These are phyloP conservation scores for Austroboletus niveus DNA, from an alignment of 1,284 basidiomycete species.

Conservation along the genomic window DNA sequence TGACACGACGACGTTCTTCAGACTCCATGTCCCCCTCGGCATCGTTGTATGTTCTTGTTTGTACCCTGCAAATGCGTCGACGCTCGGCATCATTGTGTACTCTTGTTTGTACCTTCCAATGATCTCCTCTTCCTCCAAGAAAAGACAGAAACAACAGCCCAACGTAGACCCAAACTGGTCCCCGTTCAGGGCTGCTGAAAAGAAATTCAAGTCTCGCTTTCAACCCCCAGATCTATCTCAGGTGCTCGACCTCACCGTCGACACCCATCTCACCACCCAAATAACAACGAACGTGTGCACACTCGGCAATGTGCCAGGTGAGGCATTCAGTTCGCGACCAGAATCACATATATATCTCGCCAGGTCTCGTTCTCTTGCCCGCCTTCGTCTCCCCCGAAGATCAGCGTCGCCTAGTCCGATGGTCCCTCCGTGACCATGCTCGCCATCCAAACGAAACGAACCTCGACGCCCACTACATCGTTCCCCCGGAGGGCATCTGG, in stretches of 20 bases:
- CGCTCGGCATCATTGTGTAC: no score
- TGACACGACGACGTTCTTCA: no score
- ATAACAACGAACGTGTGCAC: conserved; percentile 22
- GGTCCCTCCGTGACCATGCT: conserved; percentile 75
- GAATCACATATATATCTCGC: not conserved
- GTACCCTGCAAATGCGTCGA: no score
- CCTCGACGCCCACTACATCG: conserved; percentile 78
- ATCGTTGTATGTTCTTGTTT: no score
- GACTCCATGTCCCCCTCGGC: no score
- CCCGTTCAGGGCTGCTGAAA: conserved; percentile 71
- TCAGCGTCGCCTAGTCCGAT: conserved; percentile 66
- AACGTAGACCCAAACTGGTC: conserved; percentile 57
- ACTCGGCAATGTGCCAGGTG: conserved; percentile 51
- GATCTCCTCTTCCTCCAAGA: no score
- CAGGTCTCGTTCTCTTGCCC: conserved; percentile 83
- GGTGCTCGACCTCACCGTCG: conserved; percentile 59
- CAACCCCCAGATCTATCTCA: conserved; percentile 68
- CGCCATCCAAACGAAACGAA: conserved; percentile 81
- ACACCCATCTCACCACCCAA: conserved; percentile 4
- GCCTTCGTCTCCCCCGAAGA: conserved; percentile 57
- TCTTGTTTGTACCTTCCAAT: no score
- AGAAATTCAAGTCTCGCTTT: conserved; percentile 72
- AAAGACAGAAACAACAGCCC: not conserved
- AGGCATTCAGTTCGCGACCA: conserved; percentile 33
- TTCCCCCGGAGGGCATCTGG: conserved; percentile 76